Evolutionary conservation across 495 filamentous ascomycete species (phyloP).

Genomic region (Penicillium canescens): DNA sequence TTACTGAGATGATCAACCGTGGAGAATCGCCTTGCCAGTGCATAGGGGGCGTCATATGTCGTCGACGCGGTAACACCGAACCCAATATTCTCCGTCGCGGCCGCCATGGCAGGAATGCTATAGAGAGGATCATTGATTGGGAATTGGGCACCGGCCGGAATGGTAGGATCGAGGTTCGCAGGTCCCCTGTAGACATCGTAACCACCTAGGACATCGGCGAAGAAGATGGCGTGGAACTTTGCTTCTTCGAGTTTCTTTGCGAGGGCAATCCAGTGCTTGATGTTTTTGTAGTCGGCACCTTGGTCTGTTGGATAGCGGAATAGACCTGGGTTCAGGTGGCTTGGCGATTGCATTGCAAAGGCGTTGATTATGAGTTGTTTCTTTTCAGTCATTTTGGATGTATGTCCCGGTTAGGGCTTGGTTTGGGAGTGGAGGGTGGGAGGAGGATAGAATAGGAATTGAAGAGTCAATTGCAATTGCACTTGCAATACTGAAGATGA

Average conservation of each 20-base stretch:
- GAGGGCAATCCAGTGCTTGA: conserved; percentile 46
- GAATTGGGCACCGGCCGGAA: conserved; percentile 64
- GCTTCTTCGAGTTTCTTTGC: conserved; percentile 49
- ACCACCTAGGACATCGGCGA: conserved; percentile 53
- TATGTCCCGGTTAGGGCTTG: not conserved
- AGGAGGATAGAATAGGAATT: not conserved
- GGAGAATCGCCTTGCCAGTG: conserved; percentile 63
- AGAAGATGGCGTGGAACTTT: conserved; percentile 58
- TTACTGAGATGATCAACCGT: conserved; percentile 69
- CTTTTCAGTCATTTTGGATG: conserved; percentile 24
- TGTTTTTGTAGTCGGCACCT: conserved; percentile 47
- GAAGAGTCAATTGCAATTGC: not conserved
- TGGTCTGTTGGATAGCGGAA: conserved; percentile 50
- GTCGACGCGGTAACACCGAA: conserved; percentile 67
- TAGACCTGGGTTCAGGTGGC: conserved; percentile 52
- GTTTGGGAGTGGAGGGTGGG: not conserved
- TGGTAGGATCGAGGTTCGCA: conserved; percentile 55
- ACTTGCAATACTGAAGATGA: not conserved
- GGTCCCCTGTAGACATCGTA: conserved; percentile 68
- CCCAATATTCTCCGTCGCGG: conserved; percentile 61
- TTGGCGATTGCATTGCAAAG: conserved; percentile 52
- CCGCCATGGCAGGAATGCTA: conserved; percentile 45
- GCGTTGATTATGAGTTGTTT: conserved; percentile 60
- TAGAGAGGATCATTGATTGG: conserved; percentile 59
- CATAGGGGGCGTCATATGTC: conserved; percentile 69